Conservation (phyloP, 78 protist species). For the Pigoraptor vietnamica region DNA sequence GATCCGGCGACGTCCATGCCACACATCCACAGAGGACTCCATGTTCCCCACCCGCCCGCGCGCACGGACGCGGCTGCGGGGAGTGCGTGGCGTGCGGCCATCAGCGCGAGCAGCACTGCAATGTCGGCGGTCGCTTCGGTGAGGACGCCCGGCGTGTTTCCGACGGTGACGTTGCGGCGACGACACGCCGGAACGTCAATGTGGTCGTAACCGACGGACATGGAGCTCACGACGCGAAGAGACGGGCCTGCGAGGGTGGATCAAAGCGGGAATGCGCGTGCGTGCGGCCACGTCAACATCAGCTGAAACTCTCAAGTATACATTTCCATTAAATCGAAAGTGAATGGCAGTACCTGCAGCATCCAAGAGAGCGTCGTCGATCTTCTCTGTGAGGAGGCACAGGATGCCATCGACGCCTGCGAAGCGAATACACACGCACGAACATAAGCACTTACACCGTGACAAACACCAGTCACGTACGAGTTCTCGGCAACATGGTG, state of each 20-base stretch:
- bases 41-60: conserved; percentile 16
- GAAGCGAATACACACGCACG: background rate
- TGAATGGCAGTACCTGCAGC: background rate
- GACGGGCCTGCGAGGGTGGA: background rate
- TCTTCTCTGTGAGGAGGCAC: background rate
- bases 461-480: no score
- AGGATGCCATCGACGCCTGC: background rate
- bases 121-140: conserved; percentile 39
- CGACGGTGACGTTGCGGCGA: background rate
- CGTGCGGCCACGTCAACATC: no score
- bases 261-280: no score
- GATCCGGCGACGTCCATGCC: background rate
- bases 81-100: background rate
- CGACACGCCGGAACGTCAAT: conserved; percentile 9
- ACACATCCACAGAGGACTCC: conserved; percentile 9
- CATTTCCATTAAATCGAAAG: no score
- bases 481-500: no score
- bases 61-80: background rate
- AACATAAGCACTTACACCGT: no score
- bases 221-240: background rate
- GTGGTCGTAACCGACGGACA: conserved; percentile 31
- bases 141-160: conserved; percentile 34
- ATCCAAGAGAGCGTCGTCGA: background rate
- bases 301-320: no score
- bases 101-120: background rate